Evolutionary conservation across 179 eudicot species (phyloP).

Genomic region (Beta macrorhiza): DNA sequence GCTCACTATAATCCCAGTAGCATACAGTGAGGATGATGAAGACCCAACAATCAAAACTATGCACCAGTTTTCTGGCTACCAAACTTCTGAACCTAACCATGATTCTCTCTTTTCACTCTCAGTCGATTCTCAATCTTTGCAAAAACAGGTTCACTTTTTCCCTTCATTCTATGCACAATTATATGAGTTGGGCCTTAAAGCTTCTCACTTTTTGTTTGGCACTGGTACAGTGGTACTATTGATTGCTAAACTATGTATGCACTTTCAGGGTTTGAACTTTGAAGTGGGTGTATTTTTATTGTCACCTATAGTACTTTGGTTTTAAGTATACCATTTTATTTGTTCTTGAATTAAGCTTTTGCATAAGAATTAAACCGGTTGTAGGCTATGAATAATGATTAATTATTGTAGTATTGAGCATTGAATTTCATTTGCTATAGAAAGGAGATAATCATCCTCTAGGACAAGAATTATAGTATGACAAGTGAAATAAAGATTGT

Average conservation of each 20-base stretch:
- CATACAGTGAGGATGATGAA: constrained; percentile 27
- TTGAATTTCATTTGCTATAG: no score
- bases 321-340: background rate
- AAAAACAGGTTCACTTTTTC: constrained; percentile 48
- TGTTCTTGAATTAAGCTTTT: background rate
- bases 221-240: background rate
- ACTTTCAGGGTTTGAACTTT: constrained; percentile 11
- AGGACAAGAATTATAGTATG: background rate
- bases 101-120: constrained; percentile 50
- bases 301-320: no score
- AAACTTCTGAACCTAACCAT: constrained; percentile 43
- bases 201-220: background rate
- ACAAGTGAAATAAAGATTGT: background rate
- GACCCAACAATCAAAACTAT: constrained; percentile 66
- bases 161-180: constrained; percentile 12
- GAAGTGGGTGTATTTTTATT: no score
- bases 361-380: background rate
- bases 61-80: constrained; percentile 85
- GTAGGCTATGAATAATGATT: background rate
- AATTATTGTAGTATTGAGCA: no score
- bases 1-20: constrained; percentile 19
- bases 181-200: background rate
- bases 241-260: background rate
- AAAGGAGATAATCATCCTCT: no score
- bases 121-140: constrained; percentile 55